A percentile compares a stretch with the other conserved stretches of the same genome.
These are phyloP conservation scores for Microbotryum scabiosae DNA, from an alignment of 1,284 basidiomycete genomes.

Conservation along the genomic window DNA sequence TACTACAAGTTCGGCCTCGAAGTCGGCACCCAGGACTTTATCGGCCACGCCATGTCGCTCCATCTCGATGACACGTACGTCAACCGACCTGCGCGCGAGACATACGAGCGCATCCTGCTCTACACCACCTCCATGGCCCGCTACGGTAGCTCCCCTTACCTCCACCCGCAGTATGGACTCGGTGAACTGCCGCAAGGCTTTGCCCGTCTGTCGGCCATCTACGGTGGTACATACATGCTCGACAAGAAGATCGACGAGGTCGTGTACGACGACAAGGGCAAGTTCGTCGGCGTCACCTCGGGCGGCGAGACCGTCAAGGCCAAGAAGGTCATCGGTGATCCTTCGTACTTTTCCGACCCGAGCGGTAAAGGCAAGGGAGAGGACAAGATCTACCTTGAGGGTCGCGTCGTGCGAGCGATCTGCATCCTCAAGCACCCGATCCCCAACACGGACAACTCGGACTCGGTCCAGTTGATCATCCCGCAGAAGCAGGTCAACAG, in stretches of 20 bases:
- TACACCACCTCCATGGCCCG: constrained; percentile 99
- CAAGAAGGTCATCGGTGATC: constrained; percentile 96
- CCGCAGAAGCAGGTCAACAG: constrained; percentile 96
- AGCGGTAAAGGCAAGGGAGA: constrained; percentile 51
- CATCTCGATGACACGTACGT: constrained; percentile 98
- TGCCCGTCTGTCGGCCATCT: constrained; percentile 94
- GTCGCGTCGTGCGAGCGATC: constrained; percentile 92
- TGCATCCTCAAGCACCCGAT: constrained; percentile 98
- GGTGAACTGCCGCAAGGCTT: constrained; percentile 99
- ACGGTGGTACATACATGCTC: constrained; percentile 99
- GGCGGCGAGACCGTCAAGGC: constrained; percentile 92
- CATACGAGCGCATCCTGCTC: constrained; percentile 91
- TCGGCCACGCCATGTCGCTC: constrained; percentile 98
- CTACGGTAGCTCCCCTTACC: constrained; percentile 99
- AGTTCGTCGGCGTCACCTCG: constrained; percentile 85
- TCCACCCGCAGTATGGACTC: constrained; percentile 97
- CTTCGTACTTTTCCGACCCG: constrained; percentile 76
- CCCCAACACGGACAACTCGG: constrained; percentile 89
- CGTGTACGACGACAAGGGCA: constrained; percentile 73
- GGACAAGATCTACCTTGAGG: constrained; percentile 74
- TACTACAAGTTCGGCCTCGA: constrained; percentile 98
- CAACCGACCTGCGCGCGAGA: constrained; percentile 76
- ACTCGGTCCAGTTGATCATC: constrained; percentile 95
- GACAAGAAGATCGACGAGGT: constrained; percentile 92
- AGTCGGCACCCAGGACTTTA: constrained; percentile 95